These are phyloP conservation scores for Aureobasidium sp. DNA, from an alignment of 2,329 filamentous ascomycete species.

Conservation along the genomic window DNA sequence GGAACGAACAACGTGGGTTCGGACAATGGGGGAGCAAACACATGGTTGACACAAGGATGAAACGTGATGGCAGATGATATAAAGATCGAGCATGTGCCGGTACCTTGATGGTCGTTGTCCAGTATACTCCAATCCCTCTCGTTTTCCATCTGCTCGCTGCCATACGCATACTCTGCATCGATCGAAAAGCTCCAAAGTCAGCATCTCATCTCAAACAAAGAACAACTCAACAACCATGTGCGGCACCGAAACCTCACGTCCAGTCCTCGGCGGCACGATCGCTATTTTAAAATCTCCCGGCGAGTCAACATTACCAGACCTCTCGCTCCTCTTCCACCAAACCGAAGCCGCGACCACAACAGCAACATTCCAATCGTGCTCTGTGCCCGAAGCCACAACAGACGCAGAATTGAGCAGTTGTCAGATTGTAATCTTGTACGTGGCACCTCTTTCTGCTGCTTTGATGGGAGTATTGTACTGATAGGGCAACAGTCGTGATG, in stretches of 20 bases:
- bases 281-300: slow-evolving; percentile 18
- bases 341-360: slow-evolving; percentile 1
- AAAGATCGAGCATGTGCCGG: background rate
- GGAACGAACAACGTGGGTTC: background rate
- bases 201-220: background rate
- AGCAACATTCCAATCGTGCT: slow-evolving; percentile 19
- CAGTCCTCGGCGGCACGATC: slow-evolving; percentile 20
- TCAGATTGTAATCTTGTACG: slow-evolving; percentile 20
- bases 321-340: slow-evolving; percentile 18
- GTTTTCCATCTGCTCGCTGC: too few relatives aligned
- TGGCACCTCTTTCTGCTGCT: background rate
- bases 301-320: slow-evolving; percentile 14
- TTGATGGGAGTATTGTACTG: background rate
- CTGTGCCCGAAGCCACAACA: background rate
- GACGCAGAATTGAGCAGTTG: slow-evolving; percentile 1
- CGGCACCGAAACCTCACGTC: slow-evolving; percentile 15
- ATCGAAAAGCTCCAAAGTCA: background rate
- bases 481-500: slow-evolving; percentile 17
- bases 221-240: slow-evolving; percentile 18
- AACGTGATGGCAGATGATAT: background rate
- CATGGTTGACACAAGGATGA: background rate
- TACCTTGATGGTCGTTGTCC: background rate
- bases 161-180: too few relatives aligned
- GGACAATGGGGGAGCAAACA: background rate
- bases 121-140: background rate